Evolutionary conservation across 73 alveolate species (phyloP).

Genomic region (Stentor coeruleus): DNA sequence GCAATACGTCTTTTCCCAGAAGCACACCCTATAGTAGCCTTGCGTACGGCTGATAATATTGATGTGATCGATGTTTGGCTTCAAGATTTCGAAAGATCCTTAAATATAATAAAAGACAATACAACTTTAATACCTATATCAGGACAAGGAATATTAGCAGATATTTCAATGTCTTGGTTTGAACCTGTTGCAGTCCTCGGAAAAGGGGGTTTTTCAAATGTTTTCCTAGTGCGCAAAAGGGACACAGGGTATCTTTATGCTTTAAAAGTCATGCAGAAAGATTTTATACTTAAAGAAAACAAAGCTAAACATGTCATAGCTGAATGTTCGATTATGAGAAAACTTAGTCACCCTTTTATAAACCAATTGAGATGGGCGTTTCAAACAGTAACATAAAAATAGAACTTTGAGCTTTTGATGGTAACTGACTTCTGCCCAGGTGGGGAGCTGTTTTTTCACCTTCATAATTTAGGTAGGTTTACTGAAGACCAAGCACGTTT

Average conservation of each 20-base stretch:
- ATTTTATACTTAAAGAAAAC: conserved; percentile 46
- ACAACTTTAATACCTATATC: conserved; percentile 20
- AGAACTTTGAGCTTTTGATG: conserved; percentile 42
- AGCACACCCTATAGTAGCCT: conserved; percentile 26
- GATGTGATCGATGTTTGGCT: conserved; percentile 36
- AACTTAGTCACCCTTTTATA: conserved; percentile 46
- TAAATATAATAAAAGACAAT: conserved; percentile 25
- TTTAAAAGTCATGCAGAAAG: conserved; percentile 62
- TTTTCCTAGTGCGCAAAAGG: conserved; percentile 60
- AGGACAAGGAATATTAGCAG: conserved; percentile 46
- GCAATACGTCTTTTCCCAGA: conserved; percentile 32
- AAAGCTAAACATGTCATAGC: no score
- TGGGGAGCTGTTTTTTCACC: conserved; percentile 53
- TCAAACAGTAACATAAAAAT: conserved; percentile 42
- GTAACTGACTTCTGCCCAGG: conserved; percentile 75
- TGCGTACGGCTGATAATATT: background rate
- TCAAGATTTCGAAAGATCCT: conserved; percentile 24
- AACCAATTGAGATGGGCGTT: conserved; percentile 53
- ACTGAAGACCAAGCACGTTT: conserved; percentile 65
- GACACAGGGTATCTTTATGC: conserved; percentile 80
- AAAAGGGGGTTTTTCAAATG: conserved; percentile 77
- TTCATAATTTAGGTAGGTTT: conserved; percentile 42
- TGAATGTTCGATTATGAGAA: no score
- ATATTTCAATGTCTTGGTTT: conserved; percentile 35
- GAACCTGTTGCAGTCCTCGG: conserved; percentile 61